Base-by-base conservation (phyloP, 1,284 basidiomycete species). In the Bothia castanella region DNA sequence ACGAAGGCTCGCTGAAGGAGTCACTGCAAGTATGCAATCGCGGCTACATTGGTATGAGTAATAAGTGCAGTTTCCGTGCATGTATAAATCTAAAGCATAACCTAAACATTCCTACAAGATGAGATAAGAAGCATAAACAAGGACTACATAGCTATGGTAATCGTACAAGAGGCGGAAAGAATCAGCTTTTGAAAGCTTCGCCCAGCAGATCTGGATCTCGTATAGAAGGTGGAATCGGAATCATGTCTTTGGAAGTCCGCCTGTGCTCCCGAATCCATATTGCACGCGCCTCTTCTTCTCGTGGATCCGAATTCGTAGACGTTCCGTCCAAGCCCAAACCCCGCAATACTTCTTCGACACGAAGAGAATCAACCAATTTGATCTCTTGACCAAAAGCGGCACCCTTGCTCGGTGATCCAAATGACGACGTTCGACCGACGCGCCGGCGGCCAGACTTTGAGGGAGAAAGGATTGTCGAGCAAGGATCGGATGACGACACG, bases 181-280 rank as follows among this genome's bases (percentile, higher is more conserved):
- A 35, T 57, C 42, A 84, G 56, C 74, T 69, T 63, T 83, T 75
- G 61, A 75, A 76, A 41, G 85, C 82, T 45, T 74, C 80, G 34
- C 73, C 72, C 51, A 88, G 81, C 5, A 72, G 67, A 19, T 60
- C 58, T 7, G 56, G 53, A 13, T 52, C 60, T 42, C 55, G 66
- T 49, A 60, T 58, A 36, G 58, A 55, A 36, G 42, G 47, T 25
- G 52, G 35, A 34, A 58, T 57, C 0, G 68, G 70, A 60, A 78
- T 80, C 40, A 76, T 61, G 55, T 89, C 87, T 42, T 77, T 77
- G 25, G 67, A 62, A 44, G 85, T 73, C 50, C 78, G 73, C 11
- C 71, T 66, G 41, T 70, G 74, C 68, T 91, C 88, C 52, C 78
- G 74, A 31, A 77, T 71, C 84, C 86, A 90, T 45, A 91, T 80